Base-by-base conservation (phyloP, 441 rosid species). In the Populus hybrid region DNA sequence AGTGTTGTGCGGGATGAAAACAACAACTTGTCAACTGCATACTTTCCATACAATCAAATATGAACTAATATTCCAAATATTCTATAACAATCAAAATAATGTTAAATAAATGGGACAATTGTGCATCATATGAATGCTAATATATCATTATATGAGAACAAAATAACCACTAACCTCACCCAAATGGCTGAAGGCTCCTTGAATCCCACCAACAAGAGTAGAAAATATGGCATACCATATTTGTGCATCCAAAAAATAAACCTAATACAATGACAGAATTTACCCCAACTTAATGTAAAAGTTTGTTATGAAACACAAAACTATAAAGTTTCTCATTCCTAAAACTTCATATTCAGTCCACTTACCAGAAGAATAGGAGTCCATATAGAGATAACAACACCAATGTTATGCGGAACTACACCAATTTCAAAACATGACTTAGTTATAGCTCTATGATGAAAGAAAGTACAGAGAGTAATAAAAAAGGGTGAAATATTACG, bases 141-240 rank as follows among this genome's bases (percentile, higher is more conserved):
- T 42, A 46, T 11, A 21, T 78, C 42, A 74, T 67, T 50, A 40
- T 6, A 64, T 16, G 77, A 80, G 75, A 80, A 46, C 28, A 81
- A 19, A 68, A n/a, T 16, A 18, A 74, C 69, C 75, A 86, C 86
- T 83, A 79, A 94, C 99, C 97, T 96, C 93, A 36, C 99, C 99
- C 88, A 94, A 86, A 88, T 96, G 99, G 81, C 98, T 94, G 85
- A 94, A 88, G 75, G 98, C 97, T 84, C 99, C 99, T 86, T 83
- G 87, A 81, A 96, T 92, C 76, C 99, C 98, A 75, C 99, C 99
- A 86, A 91, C 91, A 64, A 96, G 89, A 73, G 98, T 96, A 68
- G 91, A 92, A 82, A 87, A 96, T 83, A 96, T 94, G 85, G 97
- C 86, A 83, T 94, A 96, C 99, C 99, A 96, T 85, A 96, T 94